Conservation (phyloP, 2,329 filamentous ascomycete genomes). For the Talaromyces sp. region DNA sequence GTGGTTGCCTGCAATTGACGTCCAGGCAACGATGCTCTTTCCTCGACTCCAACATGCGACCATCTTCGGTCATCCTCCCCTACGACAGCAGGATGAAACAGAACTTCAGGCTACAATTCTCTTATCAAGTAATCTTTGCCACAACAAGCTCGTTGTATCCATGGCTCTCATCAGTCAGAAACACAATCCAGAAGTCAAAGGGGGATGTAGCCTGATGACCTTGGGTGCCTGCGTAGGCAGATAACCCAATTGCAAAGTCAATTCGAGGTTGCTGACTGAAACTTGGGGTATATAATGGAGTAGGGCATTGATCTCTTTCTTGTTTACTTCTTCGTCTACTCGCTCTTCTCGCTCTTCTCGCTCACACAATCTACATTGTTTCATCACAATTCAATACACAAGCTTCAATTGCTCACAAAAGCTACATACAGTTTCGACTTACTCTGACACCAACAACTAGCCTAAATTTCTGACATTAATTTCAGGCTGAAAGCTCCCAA, state of each 20-base stretch:
- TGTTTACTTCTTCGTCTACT: background rate
- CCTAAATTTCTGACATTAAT: background rate
- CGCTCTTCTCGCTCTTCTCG: background rate
- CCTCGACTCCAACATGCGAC: background rate
- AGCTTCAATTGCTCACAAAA: background rate
- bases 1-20: background rate
- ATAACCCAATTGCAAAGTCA: background rate
- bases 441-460: background rate
- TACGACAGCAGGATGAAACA: background rate
- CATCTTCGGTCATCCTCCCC: background rate
- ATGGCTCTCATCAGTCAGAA: background rate
- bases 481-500: background rate
- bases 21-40: background rate
- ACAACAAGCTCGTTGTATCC: background rate
- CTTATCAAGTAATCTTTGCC: background rate
- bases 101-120: background rate
- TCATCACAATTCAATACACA: background rate
- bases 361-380: background rate
- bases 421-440: background rate
- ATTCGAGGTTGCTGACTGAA: background rate
- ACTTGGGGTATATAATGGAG: background rate
- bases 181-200: background rate
- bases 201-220: background rate
- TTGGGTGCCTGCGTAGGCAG: background rate
- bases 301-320: background rate